Percentiles rank a stretch among this genome's conserved stretches.
Conservation (phyloP, 2,329 filamentous ascomycete species). For the Paracamarosporium sp. region DNA sequence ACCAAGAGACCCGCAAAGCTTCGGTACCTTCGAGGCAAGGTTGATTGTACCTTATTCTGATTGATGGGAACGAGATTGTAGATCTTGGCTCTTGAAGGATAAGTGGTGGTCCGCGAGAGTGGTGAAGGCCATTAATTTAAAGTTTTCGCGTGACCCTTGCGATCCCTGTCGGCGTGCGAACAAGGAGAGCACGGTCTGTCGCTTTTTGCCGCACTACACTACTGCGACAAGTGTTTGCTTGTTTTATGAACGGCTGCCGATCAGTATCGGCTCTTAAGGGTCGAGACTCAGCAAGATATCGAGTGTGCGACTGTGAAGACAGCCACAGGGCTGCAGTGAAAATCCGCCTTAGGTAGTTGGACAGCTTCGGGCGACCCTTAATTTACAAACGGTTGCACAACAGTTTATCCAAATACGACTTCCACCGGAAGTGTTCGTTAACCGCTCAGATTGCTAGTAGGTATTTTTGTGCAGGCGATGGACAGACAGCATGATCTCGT, state of each 20-base stretch:
- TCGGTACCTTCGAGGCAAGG: slow-evolving; percentile 3
- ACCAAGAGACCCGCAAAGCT: not conserved
- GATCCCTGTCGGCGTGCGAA: slow-evolving; percentile 8
- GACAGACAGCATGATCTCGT: not conserved
- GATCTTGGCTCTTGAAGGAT: slow-evolving; percentile 8
- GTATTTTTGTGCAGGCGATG: not conserved
- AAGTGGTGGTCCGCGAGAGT: slow-evolving; percentile 16
- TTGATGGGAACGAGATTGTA: slow-evolving; percentile 16
- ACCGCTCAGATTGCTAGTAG: not conserved
- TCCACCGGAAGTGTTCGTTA: slow-evolving; percentile 6
- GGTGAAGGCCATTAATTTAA: slow-evolving; percentile 26
- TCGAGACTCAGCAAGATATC: not conserved
- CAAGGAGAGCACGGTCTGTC: slow-evolving; percentile 11
- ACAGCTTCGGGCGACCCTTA: not conserved
- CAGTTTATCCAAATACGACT: slow-evolving; percentile 3
- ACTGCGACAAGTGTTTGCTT: not conserved
- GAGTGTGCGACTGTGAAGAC: not conserved
- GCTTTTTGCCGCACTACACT: slow-evolving; percentile 1
- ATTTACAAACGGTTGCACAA: not conserved
- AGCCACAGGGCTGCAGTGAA: not conserved
- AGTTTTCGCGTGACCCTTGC: slow-evolving; percentile 26
- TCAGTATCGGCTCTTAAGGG: not conserved
- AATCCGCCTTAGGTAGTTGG: slow-evolving; percentile 5
- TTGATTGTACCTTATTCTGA: slow-evolving; percentile 6
- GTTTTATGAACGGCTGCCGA: slow-evolving; percentile 2